These are phyloP conservation scores for Cutaneotrichosporon dermatis DNA, from an alignment of 1,284 basidiomycete genomes.

Conservation along the genomic window DNA sequence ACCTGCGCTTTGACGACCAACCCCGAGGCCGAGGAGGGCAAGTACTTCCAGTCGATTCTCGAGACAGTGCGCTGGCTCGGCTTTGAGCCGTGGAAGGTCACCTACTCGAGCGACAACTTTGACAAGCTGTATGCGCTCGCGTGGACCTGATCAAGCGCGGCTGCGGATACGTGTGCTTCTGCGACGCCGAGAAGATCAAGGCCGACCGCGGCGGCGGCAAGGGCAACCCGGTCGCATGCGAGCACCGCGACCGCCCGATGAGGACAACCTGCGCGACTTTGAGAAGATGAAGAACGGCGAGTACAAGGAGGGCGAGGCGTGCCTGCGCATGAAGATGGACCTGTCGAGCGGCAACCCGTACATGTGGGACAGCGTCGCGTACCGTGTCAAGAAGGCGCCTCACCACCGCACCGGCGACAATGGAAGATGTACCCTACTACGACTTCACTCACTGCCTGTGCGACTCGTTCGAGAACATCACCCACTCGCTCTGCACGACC, in stretches of 20 bases:
- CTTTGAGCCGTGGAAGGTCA: conserved; percentile 97
- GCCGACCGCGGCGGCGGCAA: conserved; percentile 76
- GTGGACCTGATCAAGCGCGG: conserved; percentile 86
- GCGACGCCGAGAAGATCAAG: conserved; percentile 90
- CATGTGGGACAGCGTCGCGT: conserved; percentile 99
- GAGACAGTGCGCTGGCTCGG: conserved; percentile 96
- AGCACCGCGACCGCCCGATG: conserved; percentile 77
- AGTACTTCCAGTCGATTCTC: conserved; percentile 93
- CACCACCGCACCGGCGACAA: conserved; percentile 91
- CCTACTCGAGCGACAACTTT: conserved; percentile 98
- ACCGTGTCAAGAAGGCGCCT: conserved; percentile 82
- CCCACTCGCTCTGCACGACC: conserved; percentile 94
- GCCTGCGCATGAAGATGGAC: conserved; percentile 97
- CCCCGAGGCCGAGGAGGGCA: conserved; percentile 92
- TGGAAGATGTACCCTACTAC: conserved; percentile 88
- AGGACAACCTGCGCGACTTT: conserved; percentile 83
- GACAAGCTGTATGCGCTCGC: conserved; percentile 81
- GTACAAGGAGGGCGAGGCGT: conserved; percentile 85
- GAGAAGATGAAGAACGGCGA: conserved; percentile 87
- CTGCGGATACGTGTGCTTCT: conserved; percentile 94
- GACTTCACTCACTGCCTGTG: conserved; percentile 98
- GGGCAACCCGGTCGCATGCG: conserved; percentile 78
- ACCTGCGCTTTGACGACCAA: conserved; percentile 96
- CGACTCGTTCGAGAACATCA: conserved; percentile 98
- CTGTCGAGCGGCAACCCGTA: conserved; percentile 89